phyloP scores from a whole-genome alignment of 495 filamentous ascomycete genomes.

The Podospora bellae-mahoneyi region DNA sequence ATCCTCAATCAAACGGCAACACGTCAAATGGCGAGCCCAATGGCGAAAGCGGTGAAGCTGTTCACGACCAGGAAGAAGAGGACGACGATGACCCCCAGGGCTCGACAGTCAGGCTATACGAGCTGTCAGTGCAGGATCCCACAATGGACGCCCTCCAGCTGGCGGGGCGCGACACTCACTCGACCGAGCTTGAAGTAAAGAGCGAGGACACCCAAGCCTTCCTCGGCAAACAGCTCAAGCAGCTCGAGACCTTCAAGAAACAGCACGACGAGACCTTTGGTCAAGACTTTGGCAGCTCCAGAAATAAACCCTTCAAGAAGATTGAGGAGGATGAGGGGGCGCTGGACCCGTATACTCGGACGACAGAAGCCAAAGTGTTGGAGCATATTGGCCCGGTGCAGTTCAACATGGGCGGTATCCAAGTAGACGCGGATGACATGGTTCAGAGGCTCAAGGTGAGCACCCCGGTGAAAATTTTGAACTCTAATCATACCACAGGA shows the following conservation, averaged over 20 bases:
- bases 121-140: conserved; percentile 72
- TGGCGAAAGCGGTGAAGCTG: conserved; percentile 11
- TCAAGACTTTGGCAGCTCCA: conserved; percentile 26
- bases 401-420: conserved; percentile 96
- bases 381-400: conserved; percentile 95
- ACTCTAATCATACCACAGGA: not conserved
- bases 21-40: conserved; percentile 12
- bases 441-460: conserved; percentile 78
- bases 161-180: conserved; percentile 48
- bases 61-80: conserved; percentile 27
- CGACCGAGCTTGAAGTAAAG: conserved; percentile 61
- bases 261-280: conserved; percentile 52
- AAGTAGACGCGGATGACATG: conserved; percentile 96
- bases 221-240: conserved; percentile 66
- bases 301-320: conserved; percentile 42
- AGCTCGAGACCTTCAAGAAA: conserved; percentile 62
- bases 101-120: conserved; percentile 68
- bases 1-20: conserved; percentile 13
- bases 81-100: conserved; percentile 39
- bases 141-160: conserved; percentile 57
- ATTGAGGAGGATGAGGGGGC: conserved; percentile 24
- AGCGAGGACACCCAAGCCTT: conserved; percentile 77
- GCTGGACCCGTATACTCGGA: conserved; percentile 26
- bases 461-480: not conserved
- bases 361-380: conserved; percentile 60